A percentile compares a stretch with the other conserved stretches of the same genome.
phyloP scores from a whole-genome alignment of 805 yeast species.

The Saccharomyces eubayanus region DNA sequence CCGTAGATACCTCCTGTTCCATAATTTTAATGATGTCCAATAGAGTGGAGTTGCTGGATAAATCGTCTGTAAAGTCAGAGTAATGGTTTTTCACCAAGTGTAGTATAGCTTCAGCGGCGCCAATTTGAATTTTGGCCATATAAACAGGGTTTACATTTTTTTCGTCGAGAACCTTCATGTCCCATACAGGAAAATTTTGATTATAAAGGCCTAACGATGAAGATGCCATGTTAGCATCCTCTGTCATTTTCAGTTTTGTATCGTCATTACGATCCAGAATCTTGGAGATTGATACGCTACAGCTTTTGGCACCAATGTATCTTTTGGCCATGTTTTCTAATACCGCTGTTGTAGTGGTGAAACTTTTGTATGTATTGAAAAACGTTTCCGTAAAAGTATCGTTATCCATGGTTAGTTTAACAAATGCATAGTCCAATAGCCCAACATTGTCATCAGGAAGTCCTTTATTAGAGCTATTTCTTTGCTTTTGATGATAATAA shows the following conservation, averaged over 20 bases:
- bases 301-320: conserved; percentile 54
- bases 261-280: conserved; percentile 19
- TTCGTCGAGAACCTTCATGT: conserved; percentile 30
- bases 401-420: conserved; percentile 51
- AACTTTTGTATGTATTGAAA: conserved; percentile 60
- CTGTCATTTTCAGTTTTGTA: conserved; percentile 24
- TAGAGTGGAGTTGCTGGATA: conserved; percentile 49
- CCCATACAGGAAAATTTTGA: conserved; percentile 55
- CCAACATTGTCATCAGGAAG: conserved; percentile 11
- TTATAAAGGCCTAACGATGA: conserved; percentile 13
- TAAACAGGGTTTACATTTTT: conserved; percentile 53
- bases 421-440: conserved; percentile 33
- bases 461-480: conserved; percentile 3
- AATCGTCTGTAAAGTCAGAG: conserved; percentile 63
- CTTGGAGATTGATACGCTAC: conserved; percentile 45
- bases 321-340: conserved; percentile 46
- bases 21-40: conserved; percentile 57
- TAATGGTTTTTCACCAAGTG: conserved; percentile 67
- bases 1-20: conserved; percentile 52
- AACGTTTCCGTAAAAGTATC: conserved; percentile 58
- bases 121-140: conserved; percentile 71
- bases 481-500: conserved; percentile 26
- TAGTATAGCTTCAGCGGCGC: conserved; percentile 67
- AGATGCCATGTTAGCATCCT: background rate
- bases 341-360: conserved; percentile 48